Conservation (phyloP, 169 alveolate genomes). For the Eimeria necatrix region DNA sequence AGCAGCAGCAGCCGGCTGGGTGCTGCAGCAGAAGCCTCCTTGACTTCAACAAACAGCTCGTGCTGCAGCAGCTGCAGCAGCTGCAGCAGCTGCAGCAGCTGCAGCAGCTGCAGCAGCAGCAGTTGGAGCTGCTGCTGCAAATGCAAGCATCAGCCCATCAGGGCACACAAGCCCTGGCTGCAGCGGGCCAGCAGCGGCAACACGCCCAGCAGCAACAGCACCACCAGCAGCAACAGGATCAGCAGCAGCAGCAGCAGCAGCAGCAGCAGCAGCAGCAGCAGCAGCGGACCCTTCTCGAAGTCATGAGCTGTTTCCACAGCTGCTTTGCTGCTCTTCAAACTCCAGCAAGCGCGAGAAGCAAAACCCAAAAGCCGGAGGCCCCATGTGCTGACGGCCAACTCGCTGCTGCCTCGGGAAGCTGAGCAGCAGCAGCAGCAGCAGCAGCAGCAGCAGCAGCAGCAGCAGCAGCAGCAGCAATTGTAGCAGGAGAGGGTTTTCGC, state of each 20-base stretch:
- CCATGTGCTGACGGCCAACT: background rate
- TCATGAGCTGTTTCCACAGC: background rate
- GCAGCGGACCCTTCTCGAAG: background rate
- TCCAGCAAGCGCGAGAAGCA: background rate
- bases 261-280: background rate
- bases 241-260: background rate
- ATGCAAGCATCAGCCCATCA: background rate
- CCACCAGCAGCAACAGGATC: background rate
- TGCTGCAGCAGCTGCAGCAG: background rate
- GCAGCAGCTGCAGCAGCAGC: constrained; percentile 11
- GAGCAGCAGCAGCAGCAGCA: background rate
- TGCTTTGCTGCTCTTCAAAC: background rate
- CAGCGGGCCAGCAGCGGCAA: background rate
- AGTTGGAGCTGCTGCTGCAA: background rate
- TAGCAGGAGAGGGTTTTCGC: too few species aligned
- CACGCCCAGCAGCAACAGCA: background rate
- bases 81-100: background rate
- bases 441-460: background rate
- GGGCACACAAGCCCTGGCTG: background rate
- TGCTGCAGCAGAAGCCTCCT: background rate
- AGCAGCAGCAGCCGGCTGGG: background rate
- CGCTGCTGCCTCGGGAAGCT: constrained; percentile 13
- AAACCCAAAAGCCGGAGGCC: background rate
- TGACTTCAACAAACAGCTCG: background rate
- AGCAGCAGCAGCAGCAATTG: background rate